Percentiles rank a stretch among this genome's conserved stretches.
Conservation (phyloP, 2,329 filamentous ascomycete genomes). For the Laburnicola sp. region DNA sequence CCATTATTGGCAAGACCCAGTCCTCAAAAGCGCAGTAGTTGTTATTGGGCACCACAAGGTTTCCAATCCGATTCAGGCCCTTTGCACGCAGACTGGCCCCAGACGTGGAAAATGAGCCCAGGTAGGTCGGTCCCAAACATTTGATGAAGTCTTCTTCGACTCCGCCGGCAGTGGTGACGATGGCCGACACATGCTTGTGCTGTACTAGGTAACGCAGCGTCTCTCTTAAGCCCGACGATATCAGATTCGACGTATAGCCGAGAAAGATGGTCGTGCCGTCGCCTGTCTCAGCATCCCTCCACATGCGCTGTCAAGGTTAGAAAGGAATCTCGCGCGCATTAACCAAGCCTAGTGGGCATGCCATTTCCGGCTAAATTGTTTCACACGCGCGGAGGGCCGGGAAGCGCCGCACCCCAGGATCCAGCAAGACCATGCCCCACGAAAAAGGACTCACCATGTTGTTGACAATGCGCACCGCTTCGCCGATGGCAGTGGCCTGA, state of each 20-base stretch:
- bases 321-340: slow-evolving; percentile 27
- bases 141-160: slow-evolving; percentile 99
- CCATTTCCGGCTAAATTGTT: slow-evolving; percentile 40
- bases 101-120: slow-evolving; percentile 78
- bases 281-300: slow-evolving; percentile 77
- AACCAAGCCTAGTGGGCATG: slow-evolving; percentile 21
- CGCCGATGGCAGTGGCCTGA: slow-evolving; percentile 77
- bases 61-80: slow-evolving; percentile 94
- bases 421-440: neutral
- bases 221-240: slow-evolving; percentile 91
- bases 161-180: slow-evolving; percentile 94
- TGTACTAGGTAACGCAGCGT: slow-evolving; percentile 90
- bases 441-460: slow-evolving; percentile 70
- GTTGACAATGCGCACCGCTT: slow-evolving; percentile 90
- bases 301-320: slow-evolving; percentile 64
- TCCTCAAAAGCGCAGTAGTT: slow-evolving; percentile 99
- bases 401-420: slow-evolving; percentile 6
- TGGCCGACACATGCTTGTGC: slow-evolving; percentile 86
- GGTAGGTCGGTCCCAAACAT: slow-evolving; percentile 90
- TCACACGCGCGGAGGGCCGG: slow-evolving; percentile 22
- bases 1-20: slow-evolving; percentile 95
- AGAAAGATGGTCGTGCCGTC: slow-evolving; percentile 91
- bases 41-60: slow-evolving; percentile 91
- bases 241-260: slow-evolving; percentile 96
- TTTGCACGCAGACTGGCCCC: slow-evolving; percentile 79